Evolutionary conservation across 176 grass and related monocot species (phyloP).

Genomic region (Eremochloa ophiuroides): DNA sequence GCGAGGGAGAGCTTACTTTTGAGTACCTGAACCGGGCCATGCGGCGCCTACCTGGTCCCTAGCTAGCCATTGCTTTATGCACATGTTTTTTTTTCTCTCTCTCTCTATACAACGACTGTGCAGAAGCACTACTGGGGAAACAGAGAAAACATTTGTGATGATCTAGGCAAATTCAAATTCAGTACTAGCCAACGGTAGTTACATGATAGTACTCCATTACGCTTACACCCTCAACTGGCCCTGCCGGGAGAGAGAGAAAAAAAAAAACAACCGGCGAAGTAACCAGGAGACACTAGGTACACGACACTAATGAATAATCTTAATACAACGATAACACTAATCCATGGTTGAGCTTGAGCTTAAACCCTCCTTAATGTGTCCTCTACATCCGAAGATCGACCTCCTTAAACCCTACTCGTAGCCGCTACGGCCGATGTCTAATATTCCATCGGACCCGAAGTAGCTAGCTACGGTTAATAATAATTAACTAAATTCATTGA

Average conservation of each 20-base stretch:
- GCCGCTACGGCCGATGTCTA: slow-evolving; percentile 69
- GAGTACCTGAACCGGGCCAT: neutral
- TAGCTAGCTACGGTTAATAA: slow-evolving; percentile 7
- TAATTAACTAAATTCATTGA: neutral
- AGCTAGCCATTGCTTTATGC: neutral
- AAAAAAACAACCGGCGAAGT: slow-evolving; percentile 66
- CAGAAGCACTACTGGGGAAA: neutral
- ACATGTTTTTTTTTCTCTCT: neutral
- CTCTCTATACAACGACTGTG: neutral
- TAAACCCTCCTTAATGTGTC: slow-evolving; percentile 45
- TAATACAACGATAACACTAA: slow-evolving; percentile 8
- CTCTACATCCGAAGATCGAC: neutral
- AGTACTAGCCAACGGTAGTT: slow-evolving; percentile 38
- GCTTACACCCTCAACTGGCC: slow-evolving; percentile 44
- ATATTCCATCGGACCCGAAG: slow-evolving; percentile 62
- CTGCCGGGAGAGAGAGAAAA: slow-evolving; percentile 34
- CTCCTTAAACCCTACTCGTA: slow-evolving; percentile 57
- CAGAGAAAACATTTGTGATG: neutral
- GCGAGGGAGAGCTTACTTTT: neutral
- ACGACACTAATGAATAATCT: slow-evolving; percentile 26
- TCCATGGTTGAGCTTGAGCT: slow-evolving; percentile 3
- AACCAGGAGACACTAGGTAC: slow-evolving; percentile 36
- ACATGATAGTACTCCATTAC: slow-evolving; percentile 26
- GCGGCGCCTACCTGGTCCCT: neutral
- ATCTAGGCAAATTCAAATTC: slow-evolving; percentile 7